These are phyloP conservation scores for Sicyos baderoa DNA, from an alignment of 306 rosid genomes.

Conservation along the genomic window DNA sequence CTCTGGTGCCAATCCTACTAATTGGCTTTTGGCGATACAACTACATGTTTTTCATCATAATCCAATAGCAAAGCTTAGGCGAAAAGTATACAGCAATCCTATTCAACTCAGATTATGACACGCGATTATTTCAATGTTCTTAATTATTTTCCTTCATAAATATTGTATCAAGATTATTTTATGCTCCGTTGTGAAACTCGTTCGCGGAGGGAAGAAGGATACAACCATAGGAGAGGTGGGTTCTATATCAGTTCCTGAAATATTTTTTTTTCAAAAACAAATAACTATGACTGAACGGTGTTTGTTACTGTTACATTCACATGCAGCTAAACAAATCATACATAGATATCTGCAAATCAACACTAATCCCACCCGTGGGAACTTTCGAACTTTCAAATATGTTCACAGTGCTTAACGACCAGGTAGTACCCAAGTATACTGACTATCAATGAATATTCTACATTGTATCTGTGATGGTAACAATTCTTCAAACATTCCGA, in stretches of 20 bases:
- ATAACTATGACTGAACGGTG: neutral
- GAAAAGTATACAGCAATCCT: neutral
- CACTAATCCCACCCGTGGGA: conserved; percentile 58
- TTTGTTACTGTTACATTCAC: conserved; percentile 5
- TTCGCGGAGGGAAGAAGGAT: conserved; percentile 70
- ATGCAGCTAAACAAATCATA: conserved; percentile 78
- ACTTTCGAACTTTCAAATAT: conserved; percentile 62
- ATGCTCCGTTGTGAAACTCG: conserved; percentile 68
- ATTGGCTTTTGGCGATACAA: neutral
- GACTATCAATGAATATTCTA: neutral
- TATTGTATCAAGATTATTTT: conserved; percentile 53
- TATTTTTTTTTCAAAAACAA: neutral
- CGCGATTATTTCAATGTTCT: neutral
- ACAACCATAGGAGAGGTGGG: conserved; percentile 63
- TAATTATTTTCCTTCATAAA: neutral
- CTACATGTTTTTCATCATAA: neutral
- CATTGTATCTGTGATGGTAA: neutral
- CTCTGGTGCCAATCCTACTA: neutral
- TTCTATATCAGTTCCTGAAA: neutral
- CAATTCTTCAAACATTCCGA: neutral
- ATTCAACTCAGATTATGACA: neutral
- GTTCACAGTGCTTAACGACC: conserved; percentile 76
- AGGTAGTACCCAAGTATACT: conserved; percentile 45
- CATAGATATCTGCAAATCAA: conserved; percentile 50
- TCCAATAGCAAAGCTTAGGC: neutral